phyloP scores from a whole-genome alignment of 1,284 basidiomycete genomes.

The Marasmius sp. region DNA sequence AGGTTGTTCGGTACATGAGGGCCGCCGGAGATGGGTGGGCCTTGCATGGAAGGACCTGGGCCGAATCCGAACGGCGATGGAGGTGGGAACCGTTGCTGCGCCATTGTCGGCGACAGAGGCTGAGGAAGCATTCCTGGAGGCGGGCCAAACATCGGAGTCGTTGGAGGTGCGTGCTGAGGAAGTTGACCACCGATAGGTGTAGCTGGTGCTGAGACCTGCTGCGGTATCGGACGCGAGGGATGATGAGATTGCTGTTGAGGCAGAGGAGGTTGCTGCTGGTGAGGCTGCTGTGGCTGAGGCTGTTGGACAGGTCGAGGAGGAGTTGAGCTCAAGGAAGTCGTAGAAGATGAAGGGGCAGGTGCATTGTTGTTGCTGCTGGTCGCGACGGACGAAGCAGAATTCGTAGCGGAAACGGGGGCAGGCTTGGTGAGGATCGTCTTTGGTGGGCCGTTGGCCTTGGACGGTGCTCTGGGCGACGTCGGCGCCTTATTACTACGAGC shows the following conservation, averaged over 20 bases:
- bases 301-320: slow-evolving; percentile 23
- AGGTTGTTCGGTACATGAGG: slow-evolving; percentile 28
- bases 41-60: slow-evolving; percentile 40
- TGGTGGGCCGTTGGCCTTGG: slow-evolving; percentile 36
- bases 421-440: slow-evolving; percentile 49
- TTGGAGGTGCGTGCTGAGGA: slow-evolving; percentile 35
- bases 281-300: slow-evolving; percentile 29
- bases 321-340: slow-evolving; percentile 22
- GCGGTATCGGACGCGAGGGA: slow-evolving; percentile 29
- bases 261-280: slow-evolving; percentile 25
- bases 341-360: slow-evolving; percentile 1
- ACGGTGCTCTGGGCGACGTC: slow-evolving; percentile 48
- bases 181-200: slow-evolving; percentile 43
- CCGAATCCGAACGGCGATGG: slow-evolving; percentile 50
- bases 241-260: slow-evolving; percentile 13
- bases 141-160: slow-evolving; percentile 46
- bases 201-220: slow-evolving; percentile 33
- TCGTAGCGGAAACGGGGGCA: slow-evolving; percentile 26
- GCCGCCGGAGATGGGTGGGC: slow-evolving; percentile 34
- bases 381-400: slow-evolving; percentile 3
- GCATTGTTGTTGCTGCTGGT: neutral
- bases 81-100: slow-evolving; percentile 32
- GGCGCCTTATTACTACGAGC: slow-evolving; percentile 23
- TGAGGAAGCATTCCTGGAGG: slow-evolving; percentile 43
- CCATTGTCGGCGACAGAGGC: slow-evolving; percentile 49